phyloP scores from a whole-genome alignment of 176 grass and related monocot species.

The Aegilops bicornis region DNA sequence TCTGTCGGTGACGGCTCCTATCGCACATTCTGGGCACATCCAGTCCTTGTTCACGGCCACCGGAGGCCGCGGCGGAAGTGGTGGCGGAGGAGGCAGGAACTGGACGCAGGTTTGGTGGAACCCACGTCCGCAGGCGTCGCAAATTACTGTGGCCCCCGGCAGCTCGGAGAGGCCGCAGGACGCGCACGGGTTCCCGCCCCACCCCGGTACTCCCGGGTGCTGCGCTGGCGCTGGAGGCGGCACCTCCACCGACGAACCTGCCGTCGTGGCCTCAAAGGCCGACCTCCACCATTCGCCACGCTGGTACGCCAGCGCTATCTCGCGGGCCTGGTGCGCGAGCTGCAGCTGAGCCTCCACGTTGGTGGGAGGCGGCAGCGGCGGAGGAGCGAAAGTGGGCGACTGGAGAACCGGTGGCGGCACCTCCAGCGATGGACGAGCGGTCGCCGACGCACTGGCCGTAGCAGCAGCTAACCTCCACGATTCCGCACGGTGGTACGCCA shows the following conservation, averaged over 20 bases:
- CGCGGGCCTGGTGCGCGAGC: slow-evolving; percentile 45
- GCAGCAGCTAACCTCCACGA: neutral
- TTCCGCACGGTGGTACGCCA: slow-evolving; percentile 24
- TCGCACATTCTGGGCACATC: slow-evolving; percentile 70
- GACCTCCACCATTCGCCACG: neutral
- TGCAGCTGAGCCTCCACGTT: slow-evolving; percentile 1
- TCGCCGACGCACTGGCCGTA: neutral
- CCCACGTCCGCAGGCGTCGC: slow-evolving; percentile 81
- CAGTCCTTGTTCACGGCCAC: slow-evolving; percentile 55
- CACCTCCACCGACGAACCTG: neutral
- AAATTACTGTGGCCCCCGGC: slow-evolving; percentile 44
- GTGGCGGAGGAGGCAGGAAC: neutral
- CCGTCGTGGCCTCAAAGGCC: neutral
- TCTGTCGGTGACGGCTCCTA: neutral
- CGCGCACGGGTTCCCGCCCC: slow-evolving; percentile 35
- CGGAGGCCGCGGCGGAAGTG: neutral
- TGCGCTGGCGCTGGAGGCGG: slow-evolving; percentile 32
- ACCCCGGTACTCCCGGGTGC: slow-evolving; percentile 61
- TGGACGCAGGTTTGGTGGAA: slow-evolving; percentile 73
- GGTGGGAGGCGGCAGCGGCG: neutral
- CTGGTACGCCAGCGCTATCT: slow-evolving; percentile 37
- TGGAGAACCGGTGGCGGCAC: neutral
- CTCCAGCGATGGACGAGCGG: neutral
- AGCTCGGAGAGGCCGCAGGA: slow-evolving; percentile 53
- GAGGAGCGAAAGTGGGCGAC: neutral